These are phyloP conservation scores for Scheffersomyces titani DNA, from an alignment of 1,139 yeast species.

Conservation along the genomic window DNA sequence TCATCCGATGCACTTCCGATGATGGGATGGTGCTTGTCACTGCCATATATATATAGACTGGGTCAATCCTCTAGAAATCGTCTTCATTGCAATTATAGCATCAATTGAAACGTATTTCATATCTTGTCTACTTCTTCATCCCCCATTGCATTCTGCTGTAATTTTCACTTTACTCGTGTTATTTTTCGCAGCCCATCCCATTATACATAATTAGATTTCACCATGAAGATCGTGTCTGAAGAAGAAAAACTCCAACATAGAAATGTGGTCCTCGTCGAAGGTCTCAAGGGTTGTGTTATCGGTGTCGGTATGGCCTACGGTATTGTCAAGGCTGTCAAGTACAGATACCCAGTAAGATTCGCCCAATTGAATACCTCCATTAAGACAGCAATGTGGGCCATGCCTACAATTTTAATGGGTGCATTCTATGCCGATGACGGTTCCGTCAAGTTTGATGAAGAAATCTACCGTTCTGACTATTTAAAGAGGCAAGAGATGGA, in stretches of 20 bases:
- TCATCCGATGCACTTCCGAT: neutral
- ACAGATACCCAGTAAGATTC: constrained; percentile 22
- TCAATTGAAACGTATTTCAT: neutral
- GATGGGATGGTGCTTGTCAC: neutral
- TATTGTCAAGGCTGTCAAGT: constrained; percentile 31
- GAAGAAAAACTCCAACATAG: constrained; percentile 69
- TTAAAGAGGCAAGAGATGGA: constrained; percentile 9
- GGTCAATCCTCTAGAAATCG: neutral
- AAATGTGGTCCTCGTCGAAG: constrained; percentile 58
- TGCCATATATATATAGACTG: neutral
- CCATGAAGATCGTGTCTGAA: constrained; percentile 66
- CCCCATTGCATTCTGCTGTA: neutral
- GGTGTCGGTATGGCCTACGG: constrained; percentile 59
- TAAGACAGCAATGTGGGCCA: constrained; percentile 56
- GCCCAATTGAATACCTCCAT: constrained; percentile 40
- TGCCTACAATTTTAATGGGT: constrained; percentile 59
- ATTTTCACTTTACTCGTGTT: neutral
- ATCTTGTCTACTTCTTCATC: neutral
- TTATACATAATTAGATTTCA: neutral
- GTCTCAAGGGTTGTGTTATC: constrained; percentile 57
- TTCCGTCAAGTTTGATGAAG: constrained; percentile 54
- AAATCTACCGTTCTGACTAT: constrained; percentile 41
- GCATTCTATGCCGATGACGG: constrained; percentile 62
- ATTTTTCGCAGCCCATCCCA: neutral
- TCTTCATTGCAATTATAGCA: neutral